Evolutionary conservation across 139 green algal species (phyloP).

Genomic region (Chlorella sp.): DNA sequence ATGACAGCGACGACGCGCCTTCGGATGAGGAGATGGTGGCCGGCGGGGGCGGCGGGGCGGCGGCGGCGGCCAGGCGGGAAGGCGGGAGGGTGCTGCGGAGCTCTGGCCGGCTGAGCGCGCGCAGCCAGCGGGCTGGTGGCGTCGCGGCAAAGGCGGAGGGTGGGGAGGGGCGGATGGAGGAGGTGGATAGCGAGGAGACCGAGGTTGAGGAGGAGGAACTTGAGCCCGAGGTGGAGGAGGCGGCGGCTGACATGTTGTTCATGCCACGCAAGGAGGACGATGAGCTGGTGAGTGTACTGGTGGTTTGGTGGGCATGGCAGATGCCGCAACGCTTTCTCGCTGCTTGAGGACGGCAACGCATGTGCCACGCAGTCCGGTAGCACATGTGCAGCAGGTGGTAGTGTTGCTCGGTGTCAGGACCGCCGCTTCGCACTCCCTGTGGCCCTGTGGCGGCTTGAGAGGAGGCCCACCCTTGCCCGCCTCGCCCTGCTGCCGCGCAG

Average conservation of each 20-base stretch:
- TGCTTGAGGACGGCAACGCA: not conserved
- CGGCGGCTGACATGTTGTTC: not conserved
- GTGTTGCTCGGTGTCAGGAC: not conserved
- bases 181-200: too few relatives aligned
- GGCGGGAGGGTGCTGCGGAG: too few relatives aligned
- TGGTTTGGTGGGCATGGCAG: too few relatives aligned
- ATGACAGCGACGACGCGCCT: too few relatives aligned
- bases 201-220: not conserved
- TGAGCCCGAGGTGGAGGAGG: not conserved
- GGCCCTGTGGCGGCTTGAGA: not conserved
- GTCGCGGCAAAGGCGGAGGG: too few relatives aligned
- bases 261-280: not conserved
- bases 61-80: too few relatives aligned
- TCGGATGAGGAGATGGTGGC: too few relatives aligned
- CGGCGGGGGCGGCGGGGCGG: too few relatives aligned
- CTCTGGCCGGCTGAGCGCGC: too few relatives aligned
- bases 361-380: not conserved
- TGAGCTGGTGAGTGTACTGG: not conserved
- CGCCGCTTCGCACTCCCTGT: too few relatives aligned
- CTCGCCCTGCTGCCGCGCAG: not conserved
- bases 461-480: not conserved
- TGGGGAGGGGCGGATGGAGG: too few relatives aligned
- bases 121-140: too few relatives aligned
- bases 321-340: not conserved
- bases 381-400: not conserved